Evolutionary conservation across 2,329 filamentous ascomycete species (phyloP), one percentile per base, ranked within the genome.

Genomic region (Hymenoscyphus albidus): DNA sequence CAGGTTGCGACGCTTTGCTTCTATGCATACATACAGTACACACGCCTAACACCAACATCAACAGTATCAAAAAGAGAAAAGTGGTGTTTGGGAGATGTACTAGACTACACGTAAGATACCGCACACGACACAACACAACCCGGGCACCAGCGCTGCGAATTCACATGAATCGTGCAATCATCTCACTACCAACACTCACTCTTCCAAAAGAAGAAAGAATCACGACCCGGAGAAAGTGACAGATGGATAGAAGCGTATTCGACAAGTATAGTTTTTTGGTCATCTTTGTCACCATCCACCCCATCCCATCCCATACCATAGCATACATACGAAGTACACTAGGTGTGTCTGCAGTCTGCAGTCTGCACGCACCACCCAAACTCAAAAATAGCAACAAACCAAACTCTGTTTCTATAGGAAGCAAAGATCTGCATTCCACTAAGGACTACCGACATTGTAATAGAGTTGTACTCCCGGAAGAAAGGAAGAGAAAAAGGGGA

Each of bases 181-280:
- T 18, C 13, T 54, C 48, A 22, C 13, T 54, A 12, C 18, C 27
- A 27, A 10, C 12, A 2, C 13, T 10, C 18, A 27, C 5, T 12
- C 18, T 22, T 27, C 48, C 42, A 44, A 44, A 18, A 44, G 42
- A 44, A 44, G 42, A 44, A 44, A 6, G 22, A 54, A 35, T 35
- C 48, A 54, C 48, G 48, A 54, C 18, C 48, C 48, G 48, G 48
- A 54, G 48, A 54, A 54, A 54, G 48, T 27, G 18, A 54, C 9
- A 5, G 7, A 16, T 14, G 13, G n/a, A n/a, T 16, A 16, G 42
- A 51, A 51, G 35, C 35, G 35, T 35, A 35, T 18, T 51, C 18
- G 42, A 48, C 18, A 48, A 48, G 6, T 9, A 27, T 22, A 22
- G 22, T 22, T 27, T 27, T 22, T 1, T 7, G 7, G n/a, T 51